A percentile compares a stretch with the other conserved stretches of the same genome.
Conservation (phyloP, 164 flowering plant species). For the Amborella trichopoda region DNA sequence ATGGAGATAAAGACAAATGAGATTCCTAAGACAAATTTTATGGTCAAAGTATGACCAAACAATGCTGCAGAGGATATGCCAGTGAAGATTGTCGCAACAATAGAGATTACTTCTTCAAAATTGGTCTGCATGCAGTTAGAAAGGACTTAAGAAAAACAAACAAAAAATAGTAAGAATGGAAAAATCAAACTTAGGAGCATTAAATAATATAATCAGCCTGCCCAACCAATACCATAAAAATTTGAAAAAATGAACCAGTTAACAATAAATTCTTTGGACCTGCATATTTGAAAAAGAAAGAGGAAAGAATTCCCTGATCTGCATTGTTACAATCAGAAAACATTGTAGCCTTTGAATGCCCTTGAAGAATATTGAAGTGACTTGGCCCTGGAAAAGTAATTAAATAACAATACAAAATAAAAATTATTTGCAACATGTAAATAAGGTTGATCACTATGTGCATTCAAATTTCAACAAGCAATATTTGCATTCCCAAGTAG, state of each 20-base stretch:
- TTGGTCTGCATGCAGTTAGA: too few species aligned
- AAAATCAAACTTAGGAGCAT: too few species aligned
- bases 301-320: conserved; percentile 98
- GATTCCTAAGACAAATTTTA: conserved; percentile 1
- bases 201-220: too few species aligned
- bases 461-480: too few species aligned
- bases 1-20: conserved; percentile 1
- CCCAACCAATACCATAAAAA: too few species aligned
- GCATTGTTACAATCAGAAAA: conserved; percentile 86
- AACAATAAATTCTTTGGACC: too few species aligned
- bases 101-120: conserved; percentile 11
- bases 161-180: too few species aligned
- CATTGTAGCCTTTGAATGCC: conserved; percentile 94
- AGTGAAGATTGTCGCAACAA: conserved; percentile 5
- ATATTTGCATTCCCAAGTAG: too few species aligned
- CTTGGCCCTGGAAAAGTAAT: conserved; percentile 59
- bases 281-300: conserved; percentile 99
- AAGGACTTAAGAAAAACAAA: too few species aligned
- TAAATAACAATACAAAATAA: background rate
- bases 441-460: too few species aligned
- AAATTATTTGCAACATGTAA: too few species aligned
- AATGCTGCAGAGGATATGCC: conserved; percentile 4
- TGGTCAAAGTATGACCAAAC: conserved; percentile 4
- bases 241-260: too few species aligned
- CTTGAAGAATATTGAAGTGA: conserved; percentile 78